Conservation (phyloP, 805 yeast genomes). For the Teunomyces funiuensis region DNA sequence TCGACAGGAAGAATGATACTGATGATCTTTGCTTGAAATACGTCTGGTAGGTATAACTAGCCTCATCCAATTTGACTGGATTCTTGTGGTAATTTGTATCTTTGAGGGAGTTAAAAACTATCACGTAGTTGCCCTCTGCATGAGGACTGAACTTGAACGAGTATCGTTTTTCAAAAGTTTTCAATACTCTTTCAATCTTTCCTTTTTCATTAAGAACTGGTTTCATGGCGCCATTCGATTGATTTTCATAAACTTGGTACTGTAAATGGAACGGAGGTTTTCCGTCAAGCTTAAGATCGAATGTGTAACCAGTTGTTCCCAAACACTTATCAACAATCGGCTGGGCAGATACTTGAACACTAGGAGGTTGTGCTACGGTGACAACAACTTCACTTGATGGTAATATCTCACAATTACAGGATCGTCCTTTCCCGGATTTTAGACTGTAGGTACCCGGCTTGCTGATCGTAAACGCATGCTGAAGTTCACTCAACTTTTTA, state of each 20-base stretch:
- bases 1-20: slow-evolving; percentile 28
- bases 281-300: slow-evolving; percentile 69
- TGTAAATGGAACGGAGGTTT: slow-evolving; percentile 76
- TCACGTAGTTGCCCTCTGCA: slow-evolving; percentile 76
- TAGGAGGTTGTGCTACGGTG: slow-evolving; percentile 40
- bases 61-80: slow-evolving; percentile 29
- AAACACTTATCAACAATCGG: slow-evolving; percentile 84
- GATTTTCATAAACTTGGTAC: slow-evolving; percentile 56
- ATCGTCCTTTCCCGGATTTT: slow-evolving; percentile 52
- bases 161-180: slow-evolving; percentile 22
- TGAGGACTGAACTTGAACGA: slow-evolving; percentile 70
- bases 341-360: slow-evolving; percentile 43
- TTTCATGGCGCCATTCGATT: slow-evolving; percentile 28
- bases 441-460: slow-evolving; percentile 69
- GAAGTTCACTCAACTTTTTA: slow-evolving; percentile 23
- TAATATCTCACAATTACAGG: slow-evolving; percentile 65
- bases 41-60: slow-evolving; percentile 58
- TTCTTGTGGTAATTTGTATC: slow-evolving; percentile 60
- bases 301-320: slow-evolving; percentile 79
- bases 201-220: slow-evolving; percentile 37
- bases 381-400: slow-evolving; percentile 34
- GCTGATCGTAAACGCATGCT: slow-evolving; percentile 36
- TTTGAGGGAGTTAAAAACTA: slow-evolving; percentile 62
- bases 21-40: slow-evolving; percentile 69
- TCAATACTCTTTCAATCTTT: slow-evolving; percentile 23